Evolutionary conservation across 805 yeast species (phyloP).

Genomic region (Millerozyma miso): DNA sequence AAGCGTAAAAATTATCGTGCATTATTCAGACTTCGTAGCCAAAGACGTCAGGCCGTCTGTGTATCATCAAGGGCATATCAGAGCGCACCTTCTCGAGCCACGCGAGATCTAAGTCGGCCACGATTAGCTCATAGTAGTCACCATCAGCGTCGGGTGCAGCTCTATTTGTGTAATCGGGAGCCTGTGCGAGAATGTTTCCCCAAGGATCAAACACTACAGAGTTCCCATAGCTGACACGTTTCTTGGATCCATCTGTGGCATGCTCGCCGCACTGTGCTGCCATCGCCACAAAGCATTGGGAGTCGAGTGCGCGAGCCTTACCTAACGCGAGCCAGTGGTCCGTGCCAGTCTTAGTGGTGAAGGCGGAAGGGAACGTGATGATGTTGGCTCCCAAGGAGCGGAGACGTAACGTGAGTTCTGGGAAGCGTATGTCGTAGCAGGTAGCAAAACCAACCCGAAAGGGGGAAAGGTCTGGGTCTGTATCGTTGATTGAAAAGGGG

Average conservation of each 20-base stretch:
- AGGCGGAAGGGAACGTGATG: slow-evolving; percentile 84
- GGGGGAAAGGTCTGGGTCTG: background rate
- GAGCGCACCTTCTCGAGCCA: slow-evolving; percentile 47
- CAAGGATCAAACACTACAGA: slow-evolving; percentile 87
- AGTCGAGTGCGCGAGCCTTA: slow-evolving; percentile 79
- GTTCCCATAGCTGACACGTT: slow-evolving; percentile 81
- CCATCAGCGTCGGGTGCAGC: slow-evolving; percentile 23
- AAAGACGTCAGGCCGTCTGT: slow-evolving; percentile 62
- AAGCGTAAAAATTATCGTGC: too few relatives aligned
- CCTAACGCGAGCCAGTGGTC: slow-evolving; percentile 87
- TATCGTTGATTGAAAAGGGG: slow-evolving; percentile 50
- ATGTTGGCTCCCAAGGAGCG: slow-evolving; percentile 71
- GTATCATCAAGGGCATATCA: slow-evolving; percentile 76
- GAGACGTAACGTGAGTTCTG: slow-evolving; percentile 67
- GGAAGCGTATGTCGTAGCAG: slow-evolving; percentile 86
- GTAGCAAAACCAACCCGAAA: slow-evolving; percentile 63
- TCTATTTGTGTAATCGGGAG: slow-evolving; percentile 25
- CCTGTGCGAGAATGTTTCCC: slow-evolving; percentile 70
- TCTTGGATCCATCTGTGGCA: slow-evolving; percentile 43
- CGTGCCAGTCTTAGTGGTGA: slow-evolving; percentile 85
- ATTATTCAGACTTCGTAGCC: slow-evolving; percentile 16
- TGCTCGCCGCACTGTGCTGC: slow-evolving; percentile 87
- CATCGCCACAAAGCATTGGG: slow-evolving; percentile 82
- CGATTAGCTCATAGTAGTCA: slow-evolving; percentile 39
- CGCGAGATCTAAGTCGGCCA: slow-evolving; percentile 64